These are phyloP conservation scores for Vararia minispora DNA, from an alignment of 768 basidiomycete genomes.

Conservation along the genomic window DNA sequence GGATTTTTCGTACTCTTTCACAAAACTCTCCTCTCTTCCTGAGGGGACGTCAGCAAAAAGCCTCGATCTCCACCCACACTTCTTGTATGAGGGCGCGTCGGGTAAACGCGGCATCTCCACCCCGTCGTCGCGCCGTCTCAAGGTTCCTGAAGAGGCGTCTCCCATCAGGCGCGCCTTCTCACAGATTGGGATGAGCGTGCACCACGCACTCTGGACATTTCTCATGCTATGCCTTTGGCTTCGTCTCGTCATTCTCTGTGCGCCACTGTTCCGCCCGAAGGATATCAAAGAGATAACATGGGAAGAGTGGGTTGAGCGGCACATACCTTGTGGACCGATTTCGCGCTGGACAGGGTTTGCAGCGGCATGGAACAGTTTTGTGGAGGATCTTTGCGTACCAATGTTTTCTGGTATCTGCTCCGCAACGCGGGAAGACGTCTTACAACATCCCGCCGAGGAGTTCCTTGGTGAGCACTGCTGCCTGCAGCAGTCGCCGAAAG, in stretches of 20 bases:
- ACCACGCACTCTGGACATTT: conserved; percentile 33
- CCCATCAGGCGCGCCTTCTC: not conserved
- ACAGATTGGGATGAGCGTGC: conserved; percentile 16
- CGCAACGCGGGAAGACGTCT: conserved; percentile 41
- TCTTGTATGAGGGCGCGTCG: conserved; percentile 59
- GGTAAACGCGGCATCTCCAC: conserved; percentile 41
- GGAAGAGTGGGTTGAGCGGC: conserved; percentile 33
- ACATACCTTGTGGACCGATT: conserved; percentile 29
- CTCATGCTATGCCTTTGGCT: conserved; percentile 23
- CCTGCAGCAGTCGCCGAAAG: too few species aligned
- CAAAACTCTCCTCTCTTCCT: conserved; percentile 27
- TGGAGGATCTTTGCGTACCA: conserved; percentile 42
- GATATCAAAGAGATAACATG: conserved; percentile 28
- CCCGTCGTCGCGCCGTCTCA: conserved; percentile 24
- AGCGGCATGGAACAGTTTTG: conserved; percentile 38
- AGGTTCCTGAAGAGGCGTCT: too few species aligned
- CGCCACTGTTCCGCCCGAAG: conserved; percentile 17
- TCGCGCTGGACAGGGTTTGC: conserved; percentile 37
- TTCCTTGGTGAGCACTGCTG: conserved; percentile 43
- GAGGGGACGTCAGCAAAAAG: conserved; percentile 20
- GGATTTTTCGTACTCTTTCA: conserved; percentile 69
- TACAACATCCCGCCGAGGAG: conserved; percentile 49
- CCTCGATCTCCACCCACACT: conserved; percentile 21
- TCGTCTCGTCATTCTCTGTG: conserved; percentile 19
- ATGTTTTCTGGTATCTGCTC: conserved; percentile 70